These are phyloP conservation scores for Grosmannia clavigera DNA, from an alignment of 2,329 filamentous ascomycete species.

Conservation along the genomic window DNA sequence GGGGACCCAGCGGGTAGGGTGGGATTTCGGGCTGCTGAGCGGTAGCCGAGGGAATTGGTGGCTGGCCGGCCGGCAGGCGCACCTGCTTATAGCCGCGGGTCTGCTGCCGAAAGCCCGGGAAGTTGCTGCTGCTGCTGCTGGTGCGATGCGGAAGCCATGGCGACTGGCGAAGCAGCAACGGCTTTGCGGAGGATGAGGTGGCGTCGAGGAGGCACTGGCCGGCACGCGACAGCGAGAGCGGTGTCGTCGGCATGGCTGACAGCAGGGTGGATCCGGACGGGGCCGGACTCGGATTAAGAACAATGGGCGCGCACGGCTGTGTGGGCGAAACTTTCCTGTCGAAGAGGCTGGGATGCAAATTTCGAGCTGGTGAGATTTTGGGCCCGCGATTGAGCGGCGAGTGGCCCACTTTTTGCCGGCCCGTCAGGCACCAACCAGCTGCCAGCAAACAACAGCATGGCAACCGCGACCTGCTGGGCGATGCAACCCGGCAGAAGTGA, in stretches of 20 bases:
- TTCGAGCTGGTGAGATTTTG: neutral
- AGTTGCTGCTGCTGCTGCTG: neutral
- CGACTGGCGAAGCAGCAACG: neutral
- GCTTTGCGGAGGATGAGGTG: slow-evolving; percentile 9
- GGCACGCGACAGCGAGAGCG: neutral
- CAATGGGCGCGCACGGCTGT: neutral
- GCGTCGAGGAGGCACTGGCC: neutral
- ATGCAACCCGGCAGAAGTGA: neutral
- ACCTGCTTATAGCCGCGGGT: slow-evolving; percentile 17
- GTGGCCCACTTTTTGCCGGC: neutral
- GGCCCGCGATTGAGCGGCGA: neutral
- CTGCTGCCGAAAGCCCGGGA: neutral
- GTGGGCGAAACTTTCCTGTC: neutral
- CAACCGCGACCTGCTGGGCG: neutral
- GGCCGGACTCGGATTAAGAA: neutral
- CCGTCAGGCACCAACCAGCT: neutral
- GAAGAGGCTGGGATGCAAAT: slow-evolving; percentile 1
- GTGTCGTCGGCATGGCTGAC: neutral
- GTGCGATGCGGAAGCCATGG: neutral
- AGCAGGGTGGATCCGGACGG: neutral
- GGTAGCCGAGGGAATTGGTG: slow-evolving; percentile 33
- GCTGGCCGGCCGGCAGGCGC: slow-evolving; percentile 9
- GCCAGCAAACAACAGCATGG: neutral
- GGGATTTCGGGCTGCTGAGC: slow-evolving; percentile 33
- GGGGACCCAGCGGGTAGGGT: slow-evolving; percentile 60